A percentile compares a stretch with the other conserved stretches of the same genome.
Conservation (phyloP, 768 basidiomycete species). For the Leccinum boreale region DNA sequence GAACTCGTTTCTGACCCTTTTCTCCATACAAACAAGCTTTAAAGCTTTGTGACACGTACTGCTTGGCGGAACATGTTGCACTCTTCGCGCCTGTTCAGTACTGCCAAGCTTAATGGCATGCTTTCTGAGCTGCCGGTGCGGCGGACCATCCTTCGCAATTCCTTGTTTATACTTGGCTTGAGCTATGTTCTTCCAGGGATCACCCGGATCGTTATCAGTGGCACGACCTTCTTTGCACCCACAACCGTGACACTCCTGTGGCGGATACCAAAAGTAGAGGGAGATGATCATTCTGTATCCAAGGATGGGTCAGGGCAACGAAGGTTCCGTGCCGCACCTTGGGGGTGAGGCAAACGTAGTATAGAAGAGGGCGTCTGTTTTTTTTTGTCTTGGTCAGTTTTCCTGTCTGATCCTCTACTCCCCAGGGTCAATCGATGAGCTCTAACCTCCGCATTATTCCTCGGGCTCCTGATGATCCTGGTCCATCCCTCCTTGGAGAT, state of each 20-base stretch:
- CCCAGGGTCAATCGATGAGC: constrained; percentile 7
- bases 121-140: neutral
- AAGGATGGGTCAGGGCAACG: neutral
- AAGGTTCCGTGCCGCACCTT: constrained; percentile 12
- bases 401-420: neutral
- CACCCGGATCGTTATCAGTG: neutral
- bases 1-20: no score
- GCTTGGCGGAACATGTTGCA: neutral
- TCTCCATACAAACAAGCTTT: neutral
- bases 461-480: constrained; percentile 9
- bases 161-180: neutral
- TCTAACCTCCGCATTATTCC: constrained; percentile 18
- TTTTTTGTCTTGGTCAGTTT: neutral
- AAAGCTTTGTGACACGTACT: neutral
- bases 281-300: constrained; percentile 14
- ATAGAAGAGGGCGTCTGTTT: neutral
- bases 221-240: neutral
- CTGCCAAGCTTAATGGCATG: neutral
- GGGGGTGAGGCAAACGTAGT: constrained; percentile 12
- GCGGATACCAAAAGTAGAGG: constrained; percentile 7
- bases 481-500: constrained; percentile 4
- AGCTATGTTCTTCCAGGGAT: neutral
- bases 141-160: neutral
- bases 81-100: neutral
- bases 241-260: neutral